A percentile compares a stretch with the other conserved stretches of the same genome.
Evolutionary conservation across 345 rosid genomes (phyloP).

Genomic region (Pugionium cornutum): DNA sequence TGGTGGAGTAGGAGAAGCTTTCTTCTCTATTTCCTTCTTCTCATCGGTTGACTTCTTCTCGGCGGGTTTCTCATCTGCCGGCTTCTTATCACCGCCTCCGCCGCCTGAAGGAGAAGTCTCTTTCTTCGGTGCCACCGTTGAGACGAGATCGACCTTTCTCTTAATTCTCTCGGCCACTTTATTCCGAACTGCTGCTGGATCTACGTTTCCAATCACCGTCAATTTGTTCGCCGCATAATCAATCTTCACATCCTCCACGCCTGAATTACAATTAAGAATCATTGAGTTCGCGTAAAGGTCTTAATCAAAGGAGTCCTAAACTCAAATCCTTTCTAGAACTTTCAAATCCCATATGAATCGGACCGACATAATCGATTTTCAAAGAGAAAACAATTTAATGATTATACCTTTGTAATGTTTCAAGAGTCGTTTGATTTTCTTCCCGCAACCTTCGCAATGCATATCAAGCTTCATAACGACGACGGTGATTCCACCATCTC

Average conservation of each 20-base stretch:
- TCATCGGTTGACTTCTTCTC: conserved; percentile 40
- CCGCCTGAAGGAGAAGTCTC: conserved; percentile 40
- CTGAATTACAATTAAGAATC: conserved; percentile 39
- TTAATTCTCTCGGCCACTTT: conserved; percentile 51
- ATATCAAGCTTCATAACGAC: conserved; percentile 69
- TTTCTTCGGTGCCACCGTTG: conserved; percentile 41
- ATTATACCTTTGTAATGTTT: conserved; percentile 54
- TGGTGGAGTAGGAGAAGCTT: conserved; percentile 40
- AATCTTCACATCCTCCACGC: conserved; percentile 64
- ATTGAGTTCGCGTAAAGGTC: conserved; percentile 16
- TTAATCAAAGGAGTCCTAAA: neutral
- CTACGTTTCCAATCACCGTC: conserved; percentile 73
- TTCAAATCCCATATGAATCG: neutral
- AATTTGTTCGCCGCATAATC: conserved; percentile 57
- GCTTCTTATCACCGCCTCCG: conserved; percentile 45
- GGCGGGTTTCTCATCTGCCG: conserved; percentile 45
- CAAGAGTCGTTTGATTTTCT: conserved; percentile 54
- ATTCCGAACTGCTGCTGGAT: conserved; percentile 53
- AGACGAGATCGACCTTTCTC: conserved; percentile 49
- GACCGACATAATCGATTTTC: neutral
- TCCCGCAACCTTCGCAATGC: conserved; percentile 95
- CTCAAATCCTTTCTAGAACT: too few relatives aligned
- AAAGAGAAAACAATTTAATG: neutral
- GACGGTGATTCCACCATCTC: conserved; percentile 47
- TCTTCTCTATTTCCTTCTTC: conserved; percentile 50